These are phyloP conservation scores for Xylaria sp. DNA, from an alignment of 2,329 filamentous ascomycete genomes.

Conservation along the genomic window DNA sequence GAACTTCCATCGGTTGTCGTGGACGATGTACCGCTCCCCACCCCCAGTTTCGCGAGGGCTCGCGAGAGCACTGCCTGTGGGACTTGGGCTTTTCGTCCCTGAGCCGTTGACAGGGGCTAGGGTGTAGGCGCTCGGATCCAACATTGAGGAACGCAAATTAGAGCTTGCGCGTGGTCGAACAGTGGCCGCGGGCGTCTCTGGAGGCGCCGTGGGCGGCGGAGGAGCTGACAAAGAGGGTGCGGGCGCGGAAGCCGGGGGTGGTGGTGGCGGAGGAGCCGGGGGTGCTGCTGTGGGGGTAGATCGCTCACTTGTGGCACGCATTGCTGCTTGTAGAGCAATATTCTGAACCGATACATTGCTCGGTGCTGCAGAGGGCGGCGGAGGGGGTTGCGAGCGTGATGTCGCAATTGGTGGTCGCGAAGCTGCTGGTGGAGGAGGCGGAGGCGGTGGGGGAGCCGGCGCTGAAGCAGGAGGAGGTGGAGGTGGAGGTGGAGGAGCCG, in stretches of 20 bases:
- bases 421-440: slow-evolving; percentile 38
- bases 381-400: slow-evolving; percentile 46
- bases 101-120: slow-evolving; percentile 65
- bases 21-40: slow-evolving; percentile 60
- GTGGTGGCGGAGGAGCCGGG: slow-evolving; percentile 47
- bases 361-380: slow-evolving; percentile 41
- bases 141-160: slow-evolving; percentile 63
- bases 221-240: slow-evolving; percentile 51
- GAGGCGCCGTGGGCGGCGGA: slow-evolving; percentile 48
- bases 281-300: slow-evolving; percentile 44
- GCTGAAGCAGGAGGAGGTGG: slow-evolving; percentile 52
- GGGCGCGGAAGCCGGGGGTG: slow-evolving; percentile 48
- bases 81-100: slow-evolving; percentile 53
- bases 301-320: slow-evolving; percentile 45
- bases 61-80: slow-evolving; percentile 45
- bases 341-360: slow-evolving; percentile 41
- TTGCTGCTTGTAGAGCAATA: slow-evolving; percentile 49
- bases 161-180: slow-evolving; percentile 50
- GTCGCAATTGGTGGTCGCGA: slow-evolving; percentile 34
- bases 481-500: slow-evolving; percentile 47
- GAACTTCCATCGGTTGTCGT: slow-evolving; percentile 86
- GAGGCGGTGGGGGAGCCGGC: slow-evolving; percentile 51
- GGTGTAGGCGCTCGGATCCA: slow-evolving; percentile 80
- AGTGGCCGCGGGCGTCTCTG: slow-evolving; percentile 37
- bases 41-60: slow-evolving; percentile 33